Percentiles rank a stretch among this genome's conserved stretches.
These are phyloP conservation scores for Penstemon eatonii DNA, from an alignment of 257 asterid genomes.

Conservation along the genomic window DNA sequence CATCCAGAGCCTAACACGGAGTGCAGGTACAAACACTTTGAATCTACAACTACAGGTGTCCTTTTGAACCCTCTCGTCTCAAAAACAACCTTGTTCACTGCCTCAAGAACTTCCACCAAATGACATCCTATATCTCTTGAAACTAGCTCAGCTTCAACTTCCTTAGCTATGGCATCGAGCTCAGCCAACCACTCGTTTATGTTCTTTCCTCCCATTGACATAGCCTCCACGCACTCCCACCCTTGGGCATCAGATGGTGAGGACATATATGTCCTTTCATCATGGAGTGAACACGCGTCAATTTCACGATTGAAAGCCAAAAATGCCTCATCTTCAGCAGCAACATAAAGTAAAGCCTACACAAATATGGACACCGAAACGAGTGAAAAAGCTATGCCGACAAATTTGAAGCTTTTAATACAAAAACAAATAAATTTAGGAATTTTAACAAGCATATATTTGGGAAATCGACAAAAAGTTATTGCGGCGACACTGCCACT, in stretches of 20 bases:
- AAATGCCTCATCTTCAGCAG: conserved; percentile 84
- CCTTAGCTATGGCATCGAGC: conserved; percentile 73
- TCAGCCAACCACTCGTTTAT: conserved; percentile 74
- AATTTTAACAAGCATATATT: neutral
- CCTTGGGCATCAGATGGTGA: conserved; percentile 36
- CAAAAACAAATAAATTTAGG: neutral
- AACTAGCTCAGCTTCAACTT: conserved; percentile 87
- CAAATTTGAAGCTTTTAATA: neutral
- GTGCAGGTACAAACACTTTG: conserved; percentile 83
- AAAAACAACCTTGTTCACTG: conserved; percentile 80
- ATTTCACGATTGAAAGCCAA: conserved; percentile 68
- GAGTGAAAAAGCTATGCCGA: neutral
- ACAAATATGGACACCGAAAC: neutral
- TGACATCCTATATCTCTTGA: conserved; percentile 83
- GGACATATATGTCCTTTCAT: conserved; percentile 51
- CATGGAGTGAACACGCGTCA: conserved; percentile 55
- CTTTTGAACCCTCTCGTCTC: conserved; percentile 75
- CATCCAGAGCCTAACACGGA: conserved; percentile 69
- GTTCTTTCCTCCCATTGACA: conserved; percentile 79
- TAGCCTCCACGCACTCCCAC: conserved; percentile 56
- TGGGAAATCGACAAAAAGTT: neutral
- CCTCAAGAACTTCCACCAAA: conserved; percentile 76
- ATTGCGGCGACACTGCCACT: neutral
- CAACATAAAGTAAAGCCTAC: conserved; percentile 82
- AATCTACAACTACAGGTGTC: conserved; percentile 68